A percentile compares a stretch with the other conserved stretches of the same genome.
These are phyloP conservation scores for Leishmania lainsoni DNA, from an alignment of 208 protist genomes.

Conservation along the genomic window DNA sequence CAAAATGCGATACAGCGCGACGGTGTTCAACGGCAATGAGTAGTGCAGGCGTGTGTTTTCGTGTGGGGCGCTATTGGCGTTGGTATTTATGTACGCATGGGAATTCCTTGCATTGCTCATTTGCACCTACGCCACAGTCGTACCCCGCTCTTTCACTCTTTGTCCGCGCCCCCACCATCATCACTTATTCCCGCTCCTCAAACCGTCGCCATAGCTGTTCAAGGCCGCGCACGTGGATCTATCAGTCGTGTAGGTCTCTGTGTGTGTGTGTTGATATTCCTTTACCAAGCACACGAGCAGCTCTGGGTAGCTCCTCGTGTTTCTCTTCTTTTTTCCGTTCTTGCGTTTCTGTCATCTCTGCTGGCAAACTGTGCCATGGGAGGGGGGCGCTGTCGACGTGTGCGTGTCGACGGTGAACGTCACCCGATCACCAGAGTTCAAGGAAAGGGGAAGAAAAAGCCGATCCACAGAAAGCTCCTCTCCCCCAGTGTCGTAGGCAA, in stretches of 20 bases:
- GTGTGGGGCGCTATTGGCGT: not conserved
- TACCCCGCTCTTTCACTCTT: not conserved
- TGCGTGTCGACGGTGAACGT: not conserved
- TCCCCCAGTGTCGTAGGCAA: not conserved
- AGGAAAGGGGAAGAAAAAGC: not conserved
- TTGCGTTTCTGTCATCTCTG: not conserved
- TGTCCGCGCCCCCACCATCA: not conserved
- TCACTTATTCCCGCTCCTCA: not conserved
- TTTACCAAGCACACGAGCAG: not conserved
- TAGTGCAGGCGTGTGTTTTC: not conserved
- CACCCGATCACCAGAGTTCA: not conserved
- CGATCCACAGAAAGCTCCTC: not conserved
- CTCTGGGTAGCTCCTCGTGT: not conserved
- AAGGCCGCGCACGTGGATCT: not conserved
- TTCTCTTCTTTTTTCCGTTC: not conserved
- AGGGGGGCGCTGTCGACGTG: not conserved
- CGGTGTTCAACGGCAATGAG: not conserved
- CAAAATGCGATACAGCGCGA: slow-evolving; percentile 30
- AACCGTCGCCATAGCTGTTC: not conserved
- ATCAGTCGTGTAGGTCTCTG: not conserved
- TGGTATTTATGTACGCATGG: not conserved
- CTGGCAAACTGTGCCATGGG: not conserved
- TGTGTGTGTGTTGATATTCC: not conserved
- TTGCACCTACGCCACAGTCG: not conserved
- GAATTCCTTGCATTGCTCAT: not conserved